These are phyloP conservation scores for Striga asiatica DNA, from an alignment of 257 asterid genomes.

Conservation along the genomic window DNA sequence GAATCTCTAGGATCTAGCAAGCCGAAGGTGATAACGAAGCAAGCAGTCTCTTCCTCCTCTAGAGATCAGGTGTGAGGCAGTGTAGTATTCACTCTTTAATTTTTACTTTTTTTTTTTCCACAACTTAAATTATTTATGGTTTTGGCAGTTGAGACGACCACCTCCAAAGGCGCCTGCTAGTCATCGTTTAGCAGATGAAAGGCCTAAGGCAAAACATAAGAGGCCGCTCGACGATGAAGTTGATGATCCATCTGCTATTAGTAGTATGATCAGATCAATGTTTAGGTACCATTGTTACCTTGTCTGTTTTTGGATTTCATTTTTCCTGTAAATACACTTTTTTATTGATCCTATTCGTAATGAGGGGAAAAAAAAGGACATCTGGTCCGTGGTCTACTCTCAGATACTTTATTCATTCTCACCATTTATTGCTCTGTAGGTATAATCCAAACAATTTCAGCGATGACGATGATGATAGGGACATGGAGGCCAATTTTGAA, in stretches of 20 bases:
- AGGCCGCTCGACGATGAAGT: slow-evolving; percentile 30
- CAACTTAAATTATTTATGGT: slow-evolving; percentile 6
- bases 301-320: too few species aligned
- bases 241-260: slow-evolving; percentile 29
- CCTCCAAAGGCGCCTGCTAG: slow-evolving; percentile 31
- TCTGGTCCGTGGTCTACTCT: neutral
- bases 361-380: neutral
- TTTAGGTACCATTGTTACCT: slow-evolving; percentile 31
- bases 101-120: neutral
- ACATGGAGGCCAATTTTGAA: slow-evolving; percentile 79
- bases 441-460: slow-evolving; percentile 47
- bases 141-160: slow-evolving; percentile 38
- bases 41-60: slow-evolving; percentile 31
- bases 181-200: slow-evolving; percentile 24
- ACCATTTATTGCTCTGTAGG: slow-evolving; percentile 27
- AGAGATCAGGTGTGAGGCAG: slow-evolving; percentile 30
- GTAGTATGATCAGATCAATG: slow-evolving; percentile 53
- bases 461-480: slow-evolving; percentile 58
- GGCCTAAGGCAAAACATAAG: slow-evolving; percentile 41
- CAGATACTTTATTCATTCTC: neutral
- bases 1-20: slow-evolving; percentile 31
- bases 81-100: too few species aligned
- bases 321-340: too few species aligned
- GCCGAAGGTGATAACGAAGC: slow-evolving; percentile 35
- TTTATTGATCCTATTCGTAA: neutral